These are phyloP conservation scores for Mortierella sp. DNA, from an alignment of 371 early-diverging fungal genomes.

Conservation along the genomic window DNA sequence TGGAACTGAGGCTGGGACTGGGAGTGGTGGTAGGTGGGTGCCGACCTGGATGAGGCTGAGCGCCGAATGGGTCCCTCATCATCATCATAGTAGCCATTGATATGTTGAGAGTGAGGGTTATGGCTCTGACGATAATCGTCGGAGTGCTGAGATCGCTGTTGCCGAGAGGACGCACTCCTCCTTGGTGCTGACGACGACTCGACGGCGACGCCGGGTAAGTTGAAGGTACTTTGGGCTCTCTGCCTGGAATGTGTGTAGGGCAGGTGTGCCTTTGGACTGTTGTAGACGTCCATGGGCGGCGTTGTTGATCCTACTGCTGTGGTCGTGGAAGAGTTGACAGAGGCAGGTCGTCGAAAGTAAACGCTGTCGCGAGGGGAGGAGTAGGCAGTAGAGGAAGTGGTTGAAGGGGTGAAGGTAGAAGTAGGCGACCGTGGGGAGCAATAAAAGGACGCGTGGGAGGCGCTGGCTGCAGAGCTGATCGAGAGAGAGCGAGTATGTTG, in stretches of 20 bases:
- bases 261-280: constrained; percentile 1
- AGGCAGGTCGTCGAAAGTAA: not conserved
- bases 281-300: not conserved
- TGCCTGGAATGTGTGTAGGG: constrained; percentile 11
- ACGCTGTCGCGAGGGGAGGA: not conserved
- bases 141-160: not conserved
- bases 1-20: not conserved
- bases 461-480: constrained; percentile 1
- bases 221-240: constrained; percentile 17
- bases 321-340: not conserved
- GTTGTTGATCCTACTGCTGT: not conserved
- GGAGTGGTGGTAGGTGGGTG: not conserved
- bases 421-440: constrained; percentile 29
- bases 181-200: not conserved
- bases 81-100: not conserved
- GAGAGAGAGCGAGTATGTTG: constrained; percentile 6
- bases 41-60: constrained; percentile 17
- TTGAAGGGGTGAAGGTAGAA: constrained; percentile 12
- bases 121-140: not conserved
- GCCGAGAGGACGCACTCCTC: constrained; percentile 1
- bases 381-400: not conserved
- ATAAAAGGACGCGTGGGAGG: constrained; percentile 1
- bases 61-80: constrained; percentile 20
- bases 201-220: not conserved
- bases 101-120: not conserved